These are phyloP conservation scores for Penicillium robsamsonii DNA, from an alignment of 495 filamentous ascomycete genomes.

Conservation along the genomic window DNA sequence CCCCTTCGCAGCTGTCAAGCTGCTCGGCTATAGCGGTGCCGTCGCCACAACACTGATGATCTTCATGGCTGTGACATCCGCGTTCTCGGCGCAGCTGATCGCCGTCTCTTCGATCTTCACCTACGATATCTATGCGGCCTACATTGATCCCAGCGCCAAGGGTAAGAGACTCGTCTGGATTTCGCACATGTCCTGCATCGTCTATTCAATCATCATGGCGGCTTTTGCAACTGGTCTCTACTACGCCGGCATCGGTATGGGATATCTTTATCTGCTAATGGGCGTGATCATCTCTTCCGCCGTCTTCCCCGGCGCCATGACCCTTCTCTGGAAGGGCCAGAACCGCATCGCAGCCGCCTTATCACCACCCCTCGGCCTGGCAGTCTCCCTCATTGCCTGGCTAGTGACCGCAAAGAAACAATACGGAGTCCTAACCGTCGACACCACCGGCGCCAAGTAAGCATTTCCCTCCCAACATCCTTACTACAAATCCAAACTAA, in stretches of 20 bases:
- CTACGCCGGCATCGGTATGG: slow-evolving; percentile 67
- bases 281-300: slow-evolving; percentile 86
- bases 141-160: slow-evolving; percentile 55
- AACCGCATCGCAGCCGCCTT: slow-evolving; percentile 75
- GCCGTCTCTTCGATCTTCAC: slow-evolving; percentile 92
- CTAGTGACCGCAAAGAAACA: slow-evolving; percentile 81
- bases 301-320: slow-evolving; percentile 79
- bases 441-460: slow-evolving; percentile 72
- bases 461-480: slow-evolving; percentile 16
- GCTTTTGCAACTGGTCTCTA: slow-evolving; percentile 78
- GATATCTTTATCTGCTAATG: slow-evolving; percentile 84
- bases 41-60: slow-evolving; percentile 79
- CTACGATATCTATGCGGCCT: slow-evolving; percentile 82
- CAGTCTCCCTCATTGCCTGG: slow-evolving; percentile 79
- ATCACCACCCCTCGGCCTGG: slow-evolving; percentile 75
- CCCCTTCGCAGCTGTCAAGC: slow-evolving; percentile 83
- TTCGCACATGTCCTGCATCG: slow-evolving; percentile 72
- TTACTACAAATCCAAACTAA: background rate
- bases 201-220: slow-evolving; percentile 81
- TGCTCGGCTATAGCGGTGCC: slow-evolving; percentile 86
- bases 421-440: slow-evolving; percentile 69
- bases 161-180: slow-evolving; percentile 83
- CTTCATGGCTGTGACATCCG: slow-evolving; percentile 95
- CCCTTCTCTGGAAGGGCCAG: slow-evolving; percentile 78
- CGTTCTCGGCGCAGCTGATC: slow-evolving; percentile 85